Evolutionary conservation across 306 rosid species (phyloP), one percentile per base, ranked within the genome.

Genomic region (Dalbergia oliveri): DNA sequence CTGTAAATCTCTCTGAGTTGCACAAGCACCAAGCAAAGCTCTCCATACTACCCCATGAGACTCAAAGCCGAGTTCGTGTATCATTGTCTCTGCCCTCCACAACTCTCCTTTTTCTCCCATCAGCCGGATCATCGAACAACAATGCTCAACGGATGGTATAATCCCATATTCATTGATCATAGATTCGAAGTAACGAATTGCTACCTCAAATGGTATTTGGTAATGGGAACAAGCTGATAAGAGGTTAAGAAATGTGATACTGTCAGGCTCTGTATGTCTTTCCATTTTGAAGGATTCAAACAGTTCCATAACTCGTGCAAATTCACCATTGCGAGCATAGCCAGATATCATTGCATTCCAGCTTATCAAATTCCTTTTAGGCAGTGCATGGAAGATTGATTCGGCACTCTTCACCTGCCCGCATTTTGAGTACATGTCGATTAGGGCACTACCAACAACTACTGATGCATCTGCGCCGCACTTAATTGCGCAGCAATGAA

Each of bases 391-490:
- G 73, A 93, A 93, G 63, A 91, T 81, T 34, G 81, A 79, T 76
- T 88, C 91, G 0, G 97, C 89, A 79, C 74, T 21, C 23, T 69
- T 74, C 19, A 79, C 84, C 16, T 64, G 74, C 54, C 97, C 97
- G 67, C 97, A 91, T 79, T 91, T 93, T 61, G 96, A 91, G 88
- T 93, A 91, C 97, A 91, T 86, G 61, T 89, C 91, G 13, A 92
- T 82, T 6, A 92, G 75, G 50, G 97, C 80, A 65, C 89, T 89
- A 34, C 92, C 97, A 65, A 93, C 90, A 5, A 91, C 91, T 10
- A 83, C 65, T 6, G 86, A 93, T 70, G 80, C 13, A 78, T 87
- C 91, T 44, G 86, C 34, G 79, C 92, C 90, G 11, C 54, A 70
- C 72, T 90, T 93, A 5, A 87, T 6, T 9, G 87, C 58, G 65